Evolutionary conservation across 1,284 basidiomycete species (phyloP), one percentile per base, ranked within the genome.

Genomic region (Fistulina hepatica): DNA sequence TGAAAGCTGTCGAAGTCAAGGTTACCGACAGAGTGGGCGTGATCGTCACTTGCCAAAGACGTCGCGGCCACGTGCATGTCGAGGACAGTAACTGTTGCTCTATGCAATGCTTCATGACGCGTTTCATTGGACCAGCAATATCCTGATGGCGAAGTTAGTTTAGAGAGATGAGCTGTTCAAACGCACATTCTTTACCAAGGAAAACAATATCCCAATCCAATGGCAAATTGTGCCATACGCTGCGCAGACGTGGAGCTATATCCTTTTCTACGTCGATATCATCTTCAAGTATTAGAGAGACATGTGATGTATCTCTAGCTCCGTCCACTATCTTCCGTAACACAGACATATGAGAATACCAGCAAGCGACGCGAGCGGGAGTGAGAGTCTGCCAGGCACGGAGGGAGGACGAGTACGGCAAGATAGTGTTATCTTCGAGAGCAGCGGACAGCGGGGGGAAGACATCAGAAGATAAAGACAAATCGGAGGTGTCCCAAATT

Each of bases 231-330:
- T 49, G 40, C 77, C 80, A 82, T 33, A 85, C 52, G 5, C 49
- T 47, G 23, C 48, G 50, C 36, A 86, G 56, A 26, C 72, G 63
- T 9, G 52, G 38, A 11, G 64, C 55, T 7, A 83, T 66, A 48
- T 86, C 76, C 41, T 60, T 66, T 57, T 89, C 81, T 66, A 84
- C 73, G 52, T 89, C 80, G 11, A 89, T 60, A 44, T 88, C 84
- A 52, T 89, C 85, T 58, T 89, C 83, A 13, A 88, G 59, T 13
- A 89, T 65, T 11, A 88, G 51, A 43, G 52, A 58, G 15, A 56
- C 54, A 10, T 48, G 44, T 16, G n/a, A n/a, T n/a, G 51, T 47
- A 21, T 50, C 36, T 19, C 46, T 38, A 20, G 44, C 30, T 17
- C 49, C 47, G 25, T 48, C 36, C 21, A 68, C 64, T 22, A 76